A percentile compares a stretch with the other conserved stretches of the same genome.
Conservation (phyloP, 2,329 filamentous ascomycete species). For the Arthrobotrys iridis region DNA sequence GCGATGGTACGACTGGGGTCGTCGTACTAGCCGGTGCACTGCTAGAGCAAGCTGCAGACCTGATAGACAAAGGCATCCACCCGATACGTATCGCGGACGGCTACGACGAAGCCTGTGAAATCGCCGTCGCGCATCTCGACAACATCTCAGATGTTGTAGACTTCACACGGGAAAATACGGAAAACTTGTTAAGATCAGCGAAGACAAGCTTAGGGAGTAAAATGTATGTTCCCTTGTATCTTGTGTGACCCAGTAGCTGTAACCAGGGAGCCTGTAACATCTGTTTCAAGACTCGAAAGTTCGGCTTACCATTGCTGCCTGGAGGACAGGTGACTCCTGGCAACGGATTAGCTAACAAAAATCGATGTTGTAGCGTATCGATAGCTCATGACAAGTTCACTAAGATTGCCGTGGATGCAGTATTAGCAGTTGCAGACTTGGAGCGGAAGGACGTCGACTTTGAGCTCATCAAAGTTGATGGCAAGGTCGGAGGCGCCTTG, state of each 20-base stretch:
- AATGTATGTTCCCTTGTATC: constrained; percentile 67
- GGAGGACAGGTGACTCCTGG: constrained; percentile 1
- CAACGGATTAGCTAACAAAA: constrained; percentile 52
- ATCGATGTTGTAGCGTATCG: constrained; percentile 71
- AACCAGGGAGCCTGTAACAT: neutral
- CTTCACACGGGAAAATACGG: constrained; percentile 80
- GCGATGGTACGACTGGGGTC: constrained; percentile 96
- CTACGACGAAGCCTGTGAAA: constrained; percentile 96
- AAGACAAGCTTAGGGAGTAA: constrained; percentile 97
- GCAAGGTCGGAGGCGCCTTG: constrained; percentile 92
- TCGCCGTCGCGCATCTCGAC: constrained; percentile 91
- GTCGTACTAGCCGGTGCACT: constrained; percentile 94
- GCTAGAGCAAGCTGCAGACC: constrained; percentile 92
- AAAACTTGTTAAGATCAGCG: constrained; percentile 91
- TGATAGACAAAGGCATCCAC: constrained; percentile 99
- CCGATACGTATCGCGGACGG: constrained; percentile 98
- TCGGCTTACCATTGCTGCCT: neutral
- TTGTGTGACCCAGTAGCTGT: constrained; percentile 10
- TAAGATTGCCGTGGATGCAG: constrained; percentile 95
- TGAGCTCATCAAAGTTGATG: constrained; percentile 98
- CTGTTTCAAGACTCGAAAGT: neutral
- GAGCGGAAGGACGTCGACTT: constrained; percentile 98
- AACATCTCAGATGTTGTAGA: constrained; percentile 89
- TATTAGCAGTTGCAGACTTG: constrained; percentile 93
- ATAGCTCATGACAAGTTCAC: constrained; percentile 99